phyloP scores from a whole-genome alignment of 2,329 filamentous ascomycete genomes.

The Huntiella savannae region DNA sequence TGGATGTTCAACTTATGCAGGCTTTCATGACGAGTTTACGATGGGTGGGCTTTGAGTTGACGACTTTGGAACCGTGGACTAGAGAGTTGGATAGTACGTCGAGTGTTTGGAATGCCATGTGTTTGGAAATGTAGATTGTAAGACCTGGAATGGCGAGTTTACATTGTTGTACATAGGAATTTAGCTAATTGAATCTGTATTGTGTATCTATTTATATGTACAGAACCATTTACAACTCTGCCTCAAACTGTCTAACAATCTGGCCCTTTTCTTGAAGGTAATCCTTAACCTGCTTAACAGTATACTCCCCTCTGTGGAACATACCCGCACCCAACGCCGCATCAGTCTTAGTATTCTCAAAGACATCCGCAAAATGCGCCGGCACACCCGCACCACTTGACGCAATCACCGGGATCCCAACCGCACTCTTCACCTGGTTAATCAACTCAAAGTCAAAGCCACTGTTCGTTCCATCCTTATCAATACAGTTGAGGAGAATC shows the following conservation, averaged over 20 bases:
- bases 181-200: neutral
- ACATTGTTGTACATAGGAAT: neutral
- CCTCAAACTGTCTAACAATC: constrained; percentile 62
- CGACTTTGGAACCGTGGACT: constrained; percentile 61
- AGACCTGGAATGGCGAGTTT: constrained; percentile 3
- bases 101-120: constrained; percentile 66
- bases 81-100: constrained; percentile 47
- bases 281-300: constrained; percentile 84
- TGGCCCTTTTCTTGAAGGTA: constrained; percentile 52
- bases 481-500: constrained; percentile 92
- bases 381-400: constrained; percentile 83
- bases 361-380: constrained; percentile 77
- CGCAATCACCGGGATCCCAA: constrained; percentile 87
- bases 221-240: constrained; percentile 20
- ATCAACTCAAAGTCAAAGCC: constrained; percentile 93
- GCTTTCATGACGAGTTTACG: constrained; percentile 63
- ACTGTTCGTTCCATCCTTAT: constrained; percentile 84
- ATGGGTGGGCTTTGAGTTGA: constrained; percentile 82
- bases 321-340: constrained; percentile 90
- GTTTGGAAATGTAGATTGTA: constrained; percentile 53
- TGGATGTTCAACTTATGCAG: constrained; percentile 41
- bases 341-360: constrained; percentile 67
- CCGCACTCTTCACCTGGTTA: constrained; percentile 63
- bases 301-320: constrained; percentile 93
- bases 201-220: neutral